Conservation (phyloP, 768 basidiomycete species). For the Panaeolus cyanescens region DNA sequence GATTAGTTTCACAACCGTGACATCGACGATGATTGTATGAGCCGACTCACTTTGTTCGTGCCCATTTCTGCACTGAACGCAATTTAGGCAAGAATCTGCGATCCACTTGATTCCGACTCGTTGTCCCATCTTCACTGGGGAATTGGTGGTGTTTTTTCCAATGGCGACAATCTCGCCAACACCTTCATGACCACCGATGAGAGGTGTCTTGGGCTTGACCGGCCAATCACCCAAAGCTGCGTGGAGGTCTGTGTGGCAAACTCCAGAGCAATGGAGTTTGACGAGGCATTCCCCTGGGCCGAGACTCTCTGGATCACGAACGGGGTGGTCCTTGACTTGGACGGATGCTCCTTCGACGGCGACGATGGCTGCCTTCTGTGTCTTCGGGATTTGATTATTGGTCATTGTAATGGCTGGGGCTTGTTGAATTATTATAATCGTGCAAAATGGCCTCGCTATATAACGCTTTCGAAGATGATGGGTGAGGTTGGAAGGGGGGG, state of each 20-base stretch:
- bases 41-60: conserved; percentile 73
- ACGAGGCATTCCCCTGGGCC: conserved; percentile 73
- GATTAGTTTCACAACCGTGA: neutral
- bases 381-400: conserved; percentile 33
- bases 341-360: conserved; percentile 32
- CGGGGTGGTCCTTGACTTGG: conserved; percentile 52
- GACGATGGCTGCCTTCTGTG: conserved; percentile 46
- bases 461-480: neutral
- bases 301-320: conserved; percentile 56
- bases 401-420: neutral
- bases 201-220: conserved; percentile 56
- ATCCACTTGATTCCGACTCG: conserved; percentile 86
- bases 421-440: neutral
- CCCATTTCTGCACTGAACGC: conserved; percentile 78
- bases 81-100: conserved; percentile 69
- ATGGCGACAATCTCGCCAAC: conserved; percentile 84
- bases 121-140: conserved; percentile 73
- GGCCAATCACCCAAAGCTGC: conserved; percentile 84
- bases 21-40: neutral
- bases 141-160: conserved; percentile 57
- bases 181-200: conserved; percentile 86
- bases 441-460: neutral
- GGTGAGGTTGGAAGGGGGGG: neutral
- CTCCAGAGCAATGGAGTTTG: conserved; percentile 75
- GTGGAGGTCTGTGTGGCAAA: conserved; percentile 88